Evolutionary conservation across 1,284 basidiomycete species (phyloP).

Genomic region (Neonothopanus nambi): DNA sequence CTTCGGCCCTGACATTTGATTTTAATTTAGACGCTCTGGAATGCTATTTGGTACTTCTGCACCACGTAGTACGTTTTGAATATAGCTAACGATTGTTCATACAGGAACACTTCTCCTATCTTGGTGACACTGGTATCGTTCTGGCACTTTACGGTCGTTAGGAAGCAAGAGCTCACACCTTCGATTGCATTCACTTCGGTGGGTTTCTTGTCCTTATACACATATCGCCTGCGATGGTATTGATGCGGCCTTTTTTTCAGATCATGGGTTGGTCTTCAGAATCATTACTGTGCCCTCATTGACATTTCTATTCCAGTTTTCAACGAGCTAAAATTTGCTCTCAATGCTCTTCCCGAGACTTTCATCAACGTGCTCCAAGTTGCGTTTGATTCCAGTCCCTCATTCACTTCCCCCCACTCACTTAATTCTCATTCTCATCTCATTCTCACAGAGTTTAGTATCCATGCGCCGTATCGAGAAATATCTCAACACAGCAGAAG

Average conservation of each 20-base stretch:
- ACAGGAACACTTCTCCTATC: slow-evolving; percentile 73
- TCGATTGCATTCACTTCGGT: slow-evolving; percentile 87
- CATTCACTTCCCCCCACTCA: slow-evolving; percentile 2
- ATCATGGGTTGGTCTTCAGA: slow-evolving; percentile 8
- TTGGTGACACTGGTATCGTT: slow-evolving; percentile 78
- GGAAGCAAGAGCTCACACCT: slow-evolving; percentile 72
- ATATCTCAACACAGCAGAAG: slow-evolving; percentile 76
- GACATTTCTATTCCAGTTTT: slow-evolving; percentile 56
- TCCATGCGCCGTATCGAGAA: slow-evolving; percentile 91
- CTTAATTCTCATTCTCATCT: slow-evolving; percentile 5
- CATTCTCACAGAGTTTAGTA: slow-evolving; percentile 62
- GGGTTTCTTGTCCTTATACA: slow-evolving; percentile 23
- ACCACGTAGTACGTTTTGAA: slow-evolving; percentile 7
- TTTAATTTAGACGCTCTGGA: slow-evolving; percentile 58
- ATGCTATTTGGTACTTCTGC: slow-evolving; percentile 67
- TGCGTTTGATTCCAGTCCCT: slow-evolving; percentile 11
- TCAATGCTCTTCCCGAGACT: slow-evolving; percentile 87
- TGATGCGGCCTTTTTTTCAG: slow-evolving; percentile 4
- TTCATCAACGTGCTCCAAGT: slow-evolving; percentile 86
- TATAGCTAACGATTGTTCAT: slow-evolving; percentile 1
- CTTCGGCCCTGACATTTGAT: neutral
- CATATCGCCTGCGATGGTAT: neutral
- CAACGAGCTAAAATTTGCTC: slow-evolving; percentile 81
- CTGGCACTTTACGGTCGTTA: slow-evolving; percentile 80
- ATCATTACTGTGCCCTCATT: slow-evolving; percentile 9